phyloP scores from a whole-genome alignment of 352 stramenopile species.

The Halophytophthora batemanensis region DNA sequence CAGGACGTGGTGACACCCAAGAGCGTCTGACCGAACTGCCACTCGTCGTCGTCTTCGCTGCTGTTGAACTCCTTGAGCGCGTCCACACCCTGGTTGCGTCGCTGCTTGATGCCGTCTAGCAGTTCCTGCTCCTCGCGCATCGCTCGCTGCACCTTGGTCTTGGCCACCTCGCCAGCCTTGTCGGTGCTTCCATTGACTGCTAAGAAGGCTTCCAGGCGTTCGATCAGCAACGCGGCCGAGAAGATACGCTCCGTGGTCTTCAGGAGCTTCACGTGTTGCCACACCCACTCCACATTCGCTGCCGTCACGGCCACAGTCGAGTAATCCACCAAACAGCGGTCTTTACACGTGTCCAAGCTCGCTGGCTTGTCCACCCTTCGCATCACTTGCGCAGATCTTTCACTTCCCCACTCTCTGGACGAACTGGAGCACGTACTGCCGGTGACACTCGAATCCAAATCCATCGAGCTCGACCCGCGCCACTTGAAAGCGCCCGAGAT shows the following conservation, averaged over 20 bases:
- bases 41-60: conserved; percentile 54
- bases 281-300: conserved; percentile 66
- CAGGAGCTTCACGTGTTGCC: conserved; percentile 66
- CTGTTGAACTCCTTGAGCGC: conserved; percentile 72
- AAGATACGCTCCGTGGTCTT: conserved; percentile 74
- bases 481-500: conserved; percentile 53
- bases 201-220: conserved; percentile 65
- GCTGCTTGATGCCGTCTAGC: conserved; percentile 54
- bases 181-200: conserved; percentile 16
- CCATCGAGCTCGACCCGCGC: conserved; percentile 14
- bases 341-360: background rate
- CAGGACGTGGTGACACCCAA: conserved; percentile 76
- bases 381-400: background rate
- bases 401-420: conserved; percentile 17
- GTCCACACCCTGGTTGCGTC: conserved; percentile 36
- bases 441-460: conserved; percentile 24
- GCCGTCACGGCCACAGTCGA: conserved; percentile 37
- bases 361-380: background rate
- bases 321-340: conserved; percentile 52
- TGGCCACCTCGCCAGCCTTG: conserved; percentile 22
- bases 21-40: conserved; percentile 75
- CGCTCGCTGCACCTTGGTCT: conserved; percentile 22
- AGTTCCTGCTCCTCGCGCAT: conserved; percentile 58
- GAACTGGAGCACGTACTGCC: conserved; percentile 21
- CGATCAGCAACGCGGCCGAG: conserved; percentile 57